Evolutionary conservation across 2,329 filamentous ascomycete genomes (phyloP), one percentile per base, ranked within the genome.

Genomic region (Claviceps cyperi): DNA sequence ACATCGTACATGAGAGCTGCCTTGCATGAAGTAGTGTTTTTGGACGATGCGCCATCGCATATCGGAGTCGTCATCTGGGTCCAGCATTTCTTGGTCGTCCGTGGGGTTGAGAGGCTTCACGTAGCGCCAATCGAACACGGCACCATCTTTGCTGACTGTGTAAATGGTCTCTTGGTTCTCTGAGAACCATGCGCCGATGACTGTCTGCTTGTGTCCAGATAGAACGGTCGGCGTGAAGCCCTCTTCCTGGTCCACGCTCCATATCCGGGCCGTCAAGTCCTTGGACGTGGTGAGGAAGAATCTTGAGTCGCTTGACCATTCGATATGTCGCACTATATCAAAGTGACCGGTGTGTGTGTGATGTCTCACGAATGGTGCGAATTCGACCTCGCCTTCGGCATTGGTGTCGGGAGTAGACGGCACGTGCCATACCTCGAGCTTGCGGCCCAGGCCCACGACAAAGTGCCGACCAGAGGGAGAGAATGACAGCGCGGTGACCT

Each of bases 181-280:
- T 0, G 90, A 94, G 63, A 98, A 98, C 81, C 89, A 98, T n/a
- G 90, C 90, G n/a, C 84, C 87, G 50, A 94, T 76, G 3, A 98
- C 86, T 15, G 79, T 83, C 66, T 96, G 89, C 63, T 89, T 83
- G 67, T 98, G 94, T 1, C 92, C 92, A 3, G 88, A 84, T 54
- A 98, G 70, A 15, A 90, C 87, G 1, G 92, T 98, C 0, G 91
- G 89, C 47, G 81, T 80, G 66, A 97, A 97, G 1, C 84, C 86
- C 53, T 91, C 86, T 60, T 95, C 88, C 1, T 82, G 76, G 57
- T 94, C 78, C 56, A 96, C 70, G 64, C 90, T 97, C 91, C 91
- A 98, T 80, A 98, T 86, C 62, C 90, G 80, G 39, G 87, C 84
- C 0, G 90, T 97, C 66, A 97, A 68, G 62, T 98, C 92, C 64